Evolutionary conservation across 2,329 filamentous ascomycete genomes (phyloP).

Genomic region (Penicillium frequentans): DNA sequence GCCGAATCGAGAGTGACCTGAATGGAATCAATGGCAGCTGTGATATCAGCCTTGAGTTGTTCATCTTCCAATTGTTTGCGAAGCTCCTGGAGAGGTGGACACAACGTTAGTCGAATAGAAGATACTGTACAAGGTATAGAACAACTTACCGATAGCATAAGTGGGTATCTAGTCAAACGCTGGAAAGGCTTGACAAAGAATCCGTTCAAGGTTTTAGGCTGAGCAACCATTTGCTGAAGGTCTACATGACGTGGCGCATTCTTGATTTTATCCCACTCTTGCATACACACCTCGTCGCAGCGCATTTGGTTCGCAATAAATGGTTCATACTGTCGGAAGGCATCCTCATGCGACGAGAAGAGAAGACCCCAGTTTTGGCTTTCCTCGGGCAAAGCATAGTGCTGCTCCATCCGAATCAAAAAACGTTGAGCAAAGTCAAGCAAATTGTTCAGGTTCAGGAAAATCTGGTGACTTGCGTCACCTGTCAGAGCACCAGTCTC

Average conservation of each 20-base stretch:
- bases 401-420: slow-evolving; percentile 92
- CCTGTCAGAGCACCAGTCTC: slow-evolving; percentile 85
- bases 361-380: slow-evolving; percentile 94
- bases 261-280: slow-evolving; percentile 83
- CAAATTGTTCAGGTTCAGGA: slow-evolving; percentile 91
- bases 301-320: slow-evolving; percentile 97
- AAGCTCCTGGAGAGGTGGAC: slow-evolving; percentile 62
- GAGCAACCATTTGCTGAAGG: slow-evolving; percentile 73
- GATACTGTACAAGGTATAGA: background rate
- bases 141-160: slow-evolving; percentile 72
- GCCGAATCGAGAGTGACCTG: slow-evolving; percentile 79
- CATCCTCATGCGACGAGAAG: slow-evolving; percentile 80
- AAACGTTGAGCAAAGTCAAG: slow-evolving; percentile 95
- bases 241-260: slow-evolving; percentile 65
- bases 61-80: slow-evolving; percentile 79
- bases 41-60: slow-evolving; percentile 69
- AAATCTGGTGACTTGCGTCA: slow-evolving; percentile 90
- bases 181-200: slow-evolving; percentile 98
- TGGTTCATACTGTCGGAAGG: slow-evolving; percentile 90
- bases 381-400: slow-evolving; percentile 74
- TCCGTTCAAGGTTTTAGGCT: slow-evolving; percentile 82
- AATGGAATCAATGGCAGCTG: slow-evolving; percentile 75
- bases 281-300: slow-evolving; percentile 79
- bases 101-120: background rate
- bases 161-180: slow-evolving; percentile 87